Conservation (phyloP, 129 eudicot genomes). For the Chrysanthemum makinoi region DNA sequence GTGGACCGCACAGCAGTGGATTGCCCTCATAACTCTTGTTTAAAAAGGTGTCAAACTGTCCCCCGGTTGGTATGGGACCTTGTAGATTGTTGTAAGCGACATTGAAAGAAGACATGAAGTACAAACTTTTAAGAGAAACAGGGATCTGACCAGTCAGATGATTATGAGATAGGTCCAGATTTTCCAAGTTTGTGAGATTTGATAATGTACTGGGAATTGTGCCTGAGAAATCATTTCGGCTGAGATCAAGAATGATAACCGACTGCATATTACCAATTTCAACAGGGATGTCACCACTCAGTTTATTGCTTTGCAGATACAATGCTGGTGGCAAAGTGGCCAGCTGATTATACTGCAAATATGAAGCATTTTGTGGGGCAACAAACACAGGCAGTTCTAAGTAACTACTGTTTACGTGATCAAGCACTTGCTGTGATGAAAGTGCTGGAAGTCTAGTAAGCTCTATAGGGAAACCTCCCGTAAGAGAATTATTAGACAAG, state of each 20-base stretch:
- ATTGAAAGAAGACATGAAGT: conserved; percentile 59
- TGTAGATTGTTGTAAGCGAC: conserved; percentile 60
- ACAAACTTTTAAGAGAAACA: conserved; percentile 47
- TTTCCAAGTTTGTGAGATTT: conserved; percentile 57
- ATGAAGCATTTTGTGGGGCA: conserved; percentile 59
- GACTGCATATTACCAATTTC: conserved; percentile 58
- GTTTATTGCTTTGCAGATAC: conserved; percentile 46
- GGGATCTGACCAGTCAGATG: conserved; percentile 63
- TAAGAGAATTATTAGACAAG: conserved; percentile 49
- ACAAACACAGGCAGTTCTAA: conserved; percentile 73
- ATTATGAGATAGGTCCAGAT: conserved; percentile 56
- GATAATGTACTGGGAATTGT: conserved; percentile 53
- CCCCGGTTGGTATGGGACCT: conserved; percentile 67
- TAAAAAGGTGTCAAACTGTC: conserved; percentile 66
- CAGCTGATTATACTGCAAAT: conserved; percentile 65
- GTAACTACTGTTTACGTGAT: conserved; percentile 37
- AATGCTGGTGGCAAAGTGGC: conserved; percentile 66
- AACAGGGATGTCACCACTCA: conserved; percentile 55
- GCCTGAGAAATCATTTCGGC: conserved; percentile 52
- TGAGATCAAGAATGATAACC: conserved; percentile 56
- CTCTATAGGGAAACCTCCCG: conserved; percentile 48
- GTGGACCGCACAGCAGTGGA: conserved; percentile 54
- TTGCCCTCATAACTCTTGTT: conserved; percentile 51
- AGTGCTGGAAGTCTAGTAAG: conserved; percentile 42
- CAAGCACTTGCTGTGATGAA: conserved; percentile 34